Conservation (phyloP, 352 stramenopile genomes). For the Phytophthora ohioensis region DNA sequence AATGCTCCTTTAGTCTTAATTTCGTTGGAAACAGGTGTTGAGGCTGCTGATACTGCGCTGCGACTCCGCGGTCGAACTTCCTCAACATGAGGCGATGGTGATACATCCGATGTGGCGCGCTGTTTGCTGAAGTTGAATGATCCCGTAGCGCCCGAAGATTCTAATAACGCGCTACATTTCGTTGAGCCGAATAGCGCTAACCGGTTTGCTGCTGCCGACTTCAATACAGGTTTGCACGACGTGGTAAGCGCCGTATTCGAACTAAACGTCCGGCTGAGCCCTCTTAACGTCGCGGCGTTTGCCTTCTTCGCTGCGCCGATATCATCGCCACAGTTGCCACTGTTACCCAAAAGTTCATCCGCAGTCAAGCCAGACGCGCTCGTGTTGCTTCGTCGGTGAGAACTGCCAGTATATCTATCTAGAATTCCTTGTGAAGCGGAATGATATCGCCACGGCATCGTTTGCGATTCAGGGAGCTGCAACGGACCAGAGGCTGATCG, state of each 20-base stretch:
- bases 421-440: constrained; percentile 10
- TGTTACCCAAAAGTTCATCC: background rate
- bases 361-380: background rate
- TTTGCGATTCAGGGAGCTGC: constrained; percentile 34
- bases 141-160: constrained; percentile 7
- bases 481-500: constrained; percentile 23
- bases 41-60: constrained; percentile 7
- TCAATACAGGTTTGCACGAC: constrained; percentile 33
- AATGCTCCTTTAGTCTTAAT: constrained; percentile 4
- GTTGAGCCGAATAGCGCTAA: constrained; percentile 36
- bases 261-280: constrained; percentile 31
- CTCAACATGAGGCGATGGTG: background rate
- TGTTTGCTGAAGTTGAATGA: constrained; percentile 14
- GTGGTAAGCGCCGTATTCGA: constrained; percentile 20
- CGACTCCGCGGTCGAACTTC: constrained; percentile 21
- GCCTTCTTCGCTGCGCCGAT: constrained; percentile 18
- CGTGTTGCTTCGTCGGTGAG: background rate
- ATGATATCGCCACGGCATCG: constrained; percentile 28
- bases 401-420: background rate
- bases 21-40: background rate
- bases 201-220: constrained; percentile 31
- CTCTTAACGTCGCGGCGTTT: constrained; percentile 35
- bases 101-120: constrained; percentile 3
- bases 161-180: constrained; percentile 31
- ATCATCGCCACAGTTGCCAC: background rate